Evolutionary conservation across 352 stramenopile genomes (phyloP).

Genomic region (Globisporangium uncinulatum): DNA sequence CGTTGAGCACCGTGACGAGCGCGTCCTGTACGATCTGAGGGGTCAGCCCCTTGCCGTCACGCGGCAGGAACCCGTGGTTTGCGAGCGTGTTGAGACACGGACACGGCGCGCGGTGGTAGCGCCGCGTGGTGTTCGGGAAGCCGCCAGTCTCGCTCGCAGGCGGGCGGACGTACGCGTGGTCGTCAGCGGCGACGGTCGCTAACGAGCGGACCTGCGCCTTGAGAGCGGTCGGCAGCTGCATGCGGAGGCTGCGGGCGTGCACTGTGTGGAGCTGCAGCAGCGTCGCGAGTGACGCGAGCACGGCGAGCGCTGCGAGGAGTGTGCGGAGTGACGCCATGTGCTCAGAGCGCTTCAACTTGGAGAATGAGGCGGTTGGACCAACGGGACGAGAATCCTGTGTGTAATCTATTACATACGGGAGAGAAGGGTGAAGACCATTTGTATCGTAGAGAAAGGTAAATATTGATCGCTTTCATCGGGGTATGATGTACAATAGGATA

Average conservation of each 20-base stretch:
- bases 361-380: neutral
- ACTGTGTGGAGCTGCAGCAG: neutral
- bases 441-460: too few relatives aligned
- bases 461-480: too few relatives aligned
- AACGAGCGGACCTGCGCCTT: neutral
- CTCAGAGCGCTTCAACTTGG: conserved; percentile 9
- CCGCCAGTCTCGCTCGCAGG: conserved; percentile 28
- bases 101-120: conserved; percentile 53
- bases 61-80: conserved; percentile 62
- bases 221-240: neutral
- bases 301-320: neutral
- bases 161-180: conserved; percentile 41
- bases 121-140: conserved; percentile 31
- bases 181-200: conserved; percentile 2
- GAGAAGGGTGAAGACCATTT: neutral
- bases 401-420: neutral
- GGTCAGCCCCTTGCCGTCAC: conserved; percentile 50
- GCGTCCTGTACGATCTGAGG: conserved; percentile 27
- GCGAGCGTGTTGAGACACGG: conserved; percentile 63
- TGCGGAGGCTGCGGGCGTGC: conserved; percentile 9
- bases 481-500: too few relatives aligned
- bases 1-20: conserved; percentile 43
- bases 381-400: neutral
- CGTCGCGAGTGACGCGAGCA: neutral
- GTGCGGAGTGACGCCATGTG: neutral